phyloP scores from a whole-genome alignment of 352 stramenopile species.

The Phytophthora ramorum region DNA sequence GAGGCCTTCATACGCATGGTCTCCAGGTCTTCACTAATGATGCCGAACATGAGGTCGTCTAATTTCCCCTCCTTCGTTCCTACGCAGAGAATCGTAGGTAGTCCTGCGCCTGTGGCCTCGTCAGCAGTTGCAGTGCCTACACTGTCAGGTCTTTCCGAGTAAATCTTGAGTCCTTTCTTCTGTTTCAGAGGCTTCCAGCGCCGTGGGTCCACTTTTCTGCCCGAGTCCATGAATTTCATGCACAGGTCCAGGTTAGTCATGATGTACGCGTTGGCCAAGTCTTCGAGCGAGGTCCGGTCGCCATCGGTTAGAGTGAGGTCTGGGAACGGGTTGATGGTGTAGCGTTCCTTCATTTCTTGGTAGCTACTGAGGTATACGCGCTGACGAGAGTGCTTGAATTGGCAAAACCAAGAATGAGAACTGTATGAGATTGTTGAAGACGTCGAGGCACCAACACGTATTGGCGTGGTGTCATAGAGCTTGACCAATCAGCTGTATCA shows the following conservation, averaged over 20 bases:
- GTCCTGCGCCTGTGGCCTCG: neutral
- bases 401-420: too few relatives aligned
- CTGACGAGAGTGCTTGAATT: too few relatives aligned
- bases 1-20: constrained; percentile 1
- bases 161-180: neutral
- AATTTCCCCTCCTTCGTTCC: neutral
- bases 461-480: too few relatives aligned
- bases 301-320: neutral
- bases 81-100: neutral
- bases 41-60: neutral
- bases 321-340: neutral
- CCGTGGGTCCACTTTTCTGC: too few relatives aligned
- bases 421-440: too few relatives aligned
- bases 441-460: too few relatives aligned
- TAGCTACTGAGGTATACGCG: too few relatives aligned
- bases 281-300: neutral
- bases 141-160: neutral
- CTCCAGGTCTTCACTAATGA: constrained; percentile 1
- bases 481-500: too few relatives aligned
- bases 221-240: neutral
- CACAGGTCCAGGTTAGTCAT: neutral
- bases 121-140: neutral
- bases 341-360: neutral
- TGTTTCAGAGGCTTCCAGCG: neutral
- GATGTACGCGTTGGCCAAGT: neutral